Evolutionary conservation across 192 early-diverging fungal species (phyloP), one percentile per base, ranked within the genome.

Genomic region (Coemansia javaensis): DNA sequence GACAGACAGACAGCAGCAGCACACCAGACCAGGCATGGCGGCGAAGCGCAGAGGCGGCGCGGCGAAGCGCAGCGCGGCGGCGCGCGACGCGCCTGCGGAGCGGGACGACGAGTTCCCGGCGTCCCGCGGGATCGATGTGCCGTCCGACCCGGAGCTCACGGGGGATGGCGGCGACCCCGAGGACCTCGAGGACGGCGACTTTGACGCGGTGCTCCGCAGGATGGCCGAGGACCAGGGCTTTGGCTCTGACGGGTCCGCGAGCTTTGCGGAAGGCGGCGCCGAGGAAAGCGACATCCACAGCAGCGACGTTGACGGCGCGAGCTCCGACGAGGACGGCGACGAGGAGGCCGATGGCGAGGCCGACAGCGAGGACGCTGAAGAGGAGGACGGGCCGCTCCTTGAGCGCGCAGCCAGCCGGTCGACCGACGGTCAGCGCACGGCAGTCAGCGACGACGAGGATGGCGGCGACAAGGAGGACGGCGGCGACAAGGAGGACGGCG

Each of bases 161-260:
- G 34, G 23, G 14, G 38, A 36, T 32, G 24, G 12, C 18, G 40
- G 42, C 34, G 39, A 49, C 35, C 48, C 25, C 34, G 55, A 59
- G 28, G 50, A 66, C 24, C 32, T 49, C 6, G 58, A 53, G 20
- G 70, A 66, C 20, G 59, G 58, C 7, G 63, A 74, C 34, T 74
- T 74, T 57, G 70, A 74, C 33, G 37, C 44, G 21, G 37, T 48
- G 4, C 38, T 71, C 35, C 50, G 40, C 25, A 33, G 41, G 56
- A 64, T 71, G 59, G 67, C 67, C 2, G 52, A 44, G n/a, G 67
- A 71, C 16, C 67, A 71, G 41, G 70, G 56, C 21, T 49, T 66
- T 15, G 75, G 77, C 40, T 78, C 84, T 51, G 77, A 53, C 5
- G 64, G 79, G 5, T 57, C 75, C 0, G 64, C 65, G 7, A 75